A percentile compares a stretch with the other conserved stretches of the same genome.
Evolutionary conservation across 306 rosid species (phyloP).

Genomic region (Aeschynomene evenia): DNA sequence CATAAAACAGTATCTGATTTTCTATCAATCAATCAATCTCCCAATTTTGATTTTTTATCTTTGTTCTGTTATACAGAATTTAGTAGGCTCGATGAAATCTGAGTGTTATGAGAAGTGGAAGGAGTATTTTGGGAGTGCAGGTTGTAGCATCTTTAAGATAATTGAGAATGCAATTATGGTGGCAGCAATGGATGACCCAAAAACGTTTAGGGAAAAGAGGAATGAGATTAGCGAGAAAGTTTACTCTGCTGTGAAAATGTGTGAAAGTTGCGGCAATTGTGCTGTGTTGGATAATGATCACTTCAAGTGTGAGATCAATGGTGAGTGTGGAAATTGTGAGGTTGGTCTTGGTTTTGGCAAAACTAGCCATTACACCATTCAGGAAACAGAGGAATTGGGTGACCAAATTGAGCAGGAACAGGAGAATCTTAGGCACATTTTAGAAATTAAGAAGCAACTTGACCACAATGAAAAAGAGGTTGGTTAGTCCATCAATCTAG

Average conservation of each 20-base stretch:
- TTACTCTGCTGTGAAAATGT: background rate
- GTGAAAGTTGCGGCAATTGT: background rate
- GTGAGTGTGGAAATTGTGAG: background rate
- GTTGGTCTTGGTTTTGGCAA: background rate
- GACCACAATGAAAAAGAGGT: constrained; percentile 8
- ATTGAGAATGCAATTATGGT: too few species aligned
- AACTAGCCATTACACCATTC: background rate
- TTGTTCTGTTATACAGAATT: too few species aligned
- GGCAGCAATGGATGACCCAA: background rate
- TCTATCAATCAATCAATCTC: too few species aligned
- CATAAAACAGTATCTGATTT: background rate
- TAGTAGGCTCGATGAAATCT: background rate
- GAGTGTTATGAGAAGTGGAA: background rate
- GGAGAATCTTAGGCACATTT: constrained; percentile 5
- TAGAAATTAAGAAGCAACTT: constrained; percentile 30
- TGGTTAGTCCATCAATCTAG: too few species aligned
- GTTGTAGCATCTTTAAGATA: too few species aligned
- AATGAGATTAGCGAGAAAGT: background rate
- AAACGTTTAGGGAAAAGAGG: background rate
- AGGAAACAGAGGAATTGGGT: constrained; percentile 15
- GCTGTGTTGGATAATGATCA: too few species aligned
- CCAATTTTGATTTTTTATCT: too few species aligned
- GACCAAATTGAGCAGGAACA: constrained; percentile 11
- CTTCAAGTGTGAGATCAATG: background rate
- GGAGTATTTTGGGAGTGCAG: too few species aligned